Evolutionary conservation across 176 grass and related monocot species (phyloP).

Genomic region (Aechmea fasciata): DNA sequence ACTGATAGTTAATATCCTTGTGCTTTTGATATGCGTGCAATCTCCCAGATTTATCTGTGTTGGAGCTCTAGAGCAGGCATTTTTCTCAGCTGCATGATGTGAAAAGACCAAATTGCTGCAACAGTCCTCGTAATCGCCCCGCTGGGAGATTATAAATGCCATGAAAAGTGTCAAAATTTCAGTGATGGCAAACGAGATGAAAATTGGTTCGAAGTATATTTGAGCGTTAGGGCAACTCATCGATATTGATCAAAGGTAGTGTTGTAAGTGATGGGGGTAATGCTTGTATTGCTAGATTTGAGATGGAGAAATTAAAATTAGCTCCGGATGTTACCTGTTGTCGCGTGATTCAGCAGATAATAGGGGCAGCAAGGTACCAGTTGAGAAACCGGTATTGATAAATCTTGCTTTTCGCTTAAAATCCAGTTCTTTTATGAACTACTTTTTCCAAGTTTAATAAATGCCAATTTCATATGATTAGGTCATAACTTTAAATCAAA

Average conservation of each 20-base stretch:
- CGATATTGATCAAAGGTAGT: too few relatives aligned
- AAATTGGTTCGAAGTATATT: background rate
- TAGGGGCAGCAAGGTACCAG: background rate
- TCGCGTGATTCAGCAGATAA: background rate
- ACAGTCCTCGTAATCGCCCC: background rate
- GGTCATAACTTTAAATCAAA: too few relatives aligned
- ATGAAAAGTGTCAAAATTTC: background rate
- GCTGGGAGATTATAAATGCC: background rate
- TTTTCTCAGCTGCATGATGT: background rate
- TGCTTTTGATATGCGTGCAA: background rate
- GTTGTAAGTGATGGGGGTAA: too few relatives aligned
- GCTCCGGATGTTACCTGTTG: background rate
- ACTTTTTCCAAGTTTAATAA: too few relatives aligned
- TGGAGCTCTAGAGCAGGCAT: background rate
- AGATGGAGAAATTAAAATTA: background rate
- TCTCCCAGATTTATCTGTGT: background rate
- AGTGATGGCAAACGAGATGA: background rate
- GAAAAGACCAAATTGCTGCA: background rate
- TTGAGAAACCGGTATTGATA: background rate
- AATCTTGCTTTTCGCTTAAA: too few relatives aligned
- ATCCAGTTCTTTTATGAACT: too few relatives aligned
- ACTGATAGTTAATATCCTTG: conserved; percentile 22
- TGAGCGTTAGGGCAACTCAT: background rate
- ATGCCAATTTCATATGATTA: too few relatives aligned
- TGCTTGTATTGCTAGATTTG: background rate